These are phyloP conservation scores for Phaeophleospora eucalypticola DNA, from an alignment of 2,329 filamentous ascomycete species.

Conservation along the genomic window DNA sequence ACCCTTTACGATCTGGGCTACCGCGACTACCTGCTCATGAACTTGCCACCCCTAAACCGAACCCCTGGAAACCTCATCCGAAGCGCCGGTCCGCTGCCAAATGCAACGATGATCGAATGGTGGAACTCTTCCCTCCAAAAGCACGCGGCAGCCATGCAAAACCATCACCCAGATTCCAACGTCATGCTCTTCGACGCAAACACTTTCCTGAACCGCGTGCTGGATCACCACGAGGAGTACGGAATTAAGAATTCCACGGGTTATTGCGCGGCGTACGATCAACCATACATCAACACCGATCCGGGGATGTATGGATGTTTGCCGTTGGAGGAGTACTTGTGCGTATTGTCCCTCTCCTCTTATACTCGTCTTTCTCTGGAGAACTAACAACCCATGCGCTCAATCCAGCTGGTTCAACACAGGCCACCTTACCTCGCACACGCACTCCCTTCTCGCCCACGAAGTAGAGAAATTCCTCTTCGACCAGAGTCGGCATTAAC, in stretches of 20 bases:
- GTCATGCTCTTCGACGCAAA: slow-evolving; percentile 47
- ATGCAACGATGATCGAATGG: slow-evolving; percentile 43
- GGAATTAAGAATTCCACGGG: slow-evolving; percentile 46
- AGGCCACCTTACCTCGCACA: too few relatives aligned
- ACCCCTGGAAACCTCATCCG: not conserved
- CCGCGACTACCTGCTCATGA: not conserved
- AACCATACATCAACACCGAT: slow-evolving; percentile 43
- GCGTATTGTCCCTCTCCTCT: too few relatives aligned
- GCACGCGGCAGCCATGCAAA: slow-evolving; percentile 36
- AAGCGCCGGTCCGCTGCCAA: slow-evolving; percentile 37
- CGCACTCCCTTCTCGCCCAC: too few relatives aligned
- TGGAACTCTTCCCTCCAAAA: slow-evolving; percentile 42
- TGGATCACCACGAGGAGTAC: slow-evolving; percentile 41
- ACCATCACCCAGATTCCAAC: slow-evolving; percentile 31
- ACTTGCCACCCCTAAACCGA: not conserved
- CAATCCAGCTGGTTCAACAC: too few relatives aligned
- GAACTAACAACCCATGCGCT: too few relatives aligned
- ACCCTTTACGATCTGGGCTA: not conserved
- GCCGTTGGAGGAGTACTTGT: too few relatives aligned
- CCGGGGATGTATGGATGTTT: slow-evolving; percentile 46
- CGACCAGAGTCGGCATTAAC: too few relatives aligned
- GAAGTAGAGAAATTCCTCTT: too few relatives aligned
- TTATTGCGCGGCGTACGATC: slow-evolving; percentile 45
- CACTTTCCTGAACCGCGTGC: slow-evolving; percentile 38
- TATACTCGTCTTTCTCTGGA: too few relatives aligned